phyloP scores from a whole-genome alignment of 306 rosid genomes.

The Malus asiatica region DNA sequence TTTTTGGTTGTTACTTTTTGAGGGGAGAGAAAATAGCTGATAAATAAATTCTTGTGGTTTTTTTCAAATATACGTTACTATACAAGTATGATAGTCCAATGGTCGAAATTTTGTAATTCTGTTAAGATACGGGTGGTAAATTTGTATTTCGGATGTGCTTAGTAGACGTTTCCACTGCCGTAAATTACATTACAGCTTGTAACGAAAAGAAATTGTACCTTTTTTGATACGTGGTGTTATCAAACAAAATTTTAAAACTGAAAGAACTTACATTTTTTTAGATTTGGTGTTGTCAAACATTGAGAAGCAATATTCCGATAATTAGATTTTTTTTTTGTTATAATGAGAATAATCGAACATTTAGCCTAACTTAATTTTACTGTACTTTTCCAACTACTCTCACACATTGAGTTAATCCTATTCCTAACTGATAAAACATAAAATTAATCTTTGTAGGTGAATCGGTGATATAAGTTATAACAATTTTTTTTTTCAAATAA shows the following conservation, averaged over 20 bases:
- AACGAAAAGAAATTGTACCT: not conserved
- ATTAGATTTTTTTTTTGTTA: no score
- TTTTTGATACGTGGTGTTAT: not conserved
- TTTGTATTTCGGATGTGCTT: no score
- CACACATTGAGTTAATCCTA: not conserved
- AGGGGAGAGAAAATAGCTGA: not conserved
- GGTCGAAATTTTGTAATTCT: not conserved
- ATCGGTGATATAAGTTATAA: not conserved
- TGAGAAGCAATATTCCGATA: no score
- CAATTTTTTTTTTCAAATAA: no score
- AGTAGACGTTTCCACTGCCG: fast-evolving
- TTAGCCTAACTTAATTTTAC: not conserved
- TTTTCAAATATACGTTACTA: not conserved
- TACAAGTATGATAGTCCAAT: not conserved
- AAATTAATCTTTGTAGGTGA: not conserved
- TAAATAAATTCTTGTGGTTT: not conserved
- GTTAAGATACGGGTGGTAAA: not conserved
- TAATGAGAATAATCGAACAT: no score
- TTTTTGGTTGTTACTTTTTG: not conserved
- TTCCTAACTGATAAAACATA: not conserved
- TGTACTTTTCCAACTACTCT: no score
- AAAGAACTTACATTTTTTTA: not conserved
- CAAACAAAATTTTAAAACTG: no score
- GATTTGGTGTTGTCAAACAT: not conserved
- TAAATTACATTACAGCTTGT: not conserved